These are phyloP conservation scores for Poronia punctata DNA, from an alignment of 495 filamentous ascomycete species.

Conservation along the genomic window DNA sequence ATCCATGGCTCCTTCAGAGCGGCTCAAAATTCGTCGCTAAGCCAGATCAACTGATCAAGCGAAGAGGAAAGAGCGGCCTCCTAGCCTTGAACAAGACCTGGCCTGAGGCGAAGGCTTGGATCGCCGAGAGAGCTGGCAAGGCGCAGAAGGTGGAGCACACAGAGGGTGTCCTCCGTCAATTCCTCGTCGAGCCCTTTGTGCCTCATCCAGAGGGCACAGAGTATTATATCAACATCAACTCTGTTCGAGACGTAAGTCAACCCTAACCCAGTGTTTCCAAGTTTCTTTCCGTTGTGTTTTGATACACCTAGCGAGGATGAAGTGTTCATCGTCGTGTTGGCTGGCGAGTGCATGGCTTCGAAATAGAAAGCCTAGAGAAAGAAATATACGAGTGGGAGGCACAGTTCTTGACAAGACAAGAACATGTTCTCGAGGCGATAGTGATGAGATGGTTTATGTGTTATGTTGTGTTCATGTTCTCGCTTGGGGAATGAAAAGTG, in stretches of 20 bases:
- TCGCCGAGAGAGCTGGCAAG: conserved; percentile 87
- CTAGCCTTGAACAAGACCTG: conserved; percentile 96
- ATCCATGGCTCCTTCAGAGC: conserved; percentile 80
- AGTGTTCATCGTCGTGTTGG: conserved; percentile 2
- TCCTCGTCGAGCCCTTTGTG: conserved; percentile 97
- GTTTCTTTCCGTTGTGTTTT: conserved; percentile 3
- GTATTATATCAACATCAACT: conserved; percentile 98
- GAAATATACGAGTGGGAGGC: neutral
- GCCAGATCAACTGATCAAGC: conserved; percentile 99
- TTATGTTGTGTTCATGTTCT: conserved; percentile 4
- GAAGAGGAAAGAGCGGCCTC: conserved; percentile 96
- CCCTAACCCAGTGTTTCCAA: neutral
- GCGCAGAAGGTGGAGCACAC: conserved; percentile 86
- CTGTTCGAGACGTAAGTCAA: conserved; percentile 73
- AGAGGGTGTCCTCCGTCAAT: conserved; percentile 80
- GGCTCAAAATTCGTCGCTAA: conserved; percentile 96
- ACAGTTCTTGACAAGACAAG: conserved; percentile 7
- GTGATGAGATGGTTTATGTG: neutral
- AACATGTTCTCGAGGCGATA: neutral
- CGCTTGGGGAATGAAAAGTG: conserved; percentile 5
- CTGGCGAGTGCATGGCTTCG: conserved; percentile 15
- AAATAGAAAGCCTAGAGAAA: neutral
- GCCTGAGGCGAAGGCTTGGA: conserved; percentile 86
- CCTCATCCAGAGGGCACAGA: conserved; percentile 89
- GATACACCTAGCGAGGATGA: neutral